Base-by-base conservation (phyloP, 139 green algal species). In the Gonium pectorale region DNA sequence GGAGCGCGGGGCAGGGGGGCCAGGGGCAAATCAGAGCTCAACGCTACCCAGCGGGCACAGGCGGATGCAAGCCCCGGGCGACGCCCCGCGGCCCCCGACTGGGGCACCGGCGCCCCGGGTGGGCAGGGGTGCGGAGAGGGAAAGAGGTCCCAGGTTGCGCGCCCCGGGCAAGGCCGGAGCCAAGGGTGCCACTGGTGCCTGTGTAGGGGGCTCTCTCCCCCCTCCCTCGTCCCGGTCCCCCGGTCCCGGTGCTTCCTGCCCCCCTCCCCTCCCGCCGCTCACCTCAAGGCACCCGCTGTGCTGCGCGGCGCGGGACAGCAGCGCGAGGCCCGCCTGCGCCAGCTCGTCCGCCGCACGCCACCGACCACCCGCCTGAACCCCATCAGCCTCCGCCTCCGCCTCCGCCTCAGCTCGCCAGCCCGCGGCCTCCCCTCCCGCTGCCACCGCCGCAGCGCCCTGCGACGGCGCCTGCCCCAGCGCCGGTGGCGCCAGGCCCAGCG, bases 261-360 rank as follows among this genome's bases (percentile, higher is more conserved):
- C 27, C 59, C 27, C 26, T 19, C 17, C 8, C 17, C 19, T 67
- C 29, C n/a, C n/a, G n/a, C n/a, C n/a, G n/a, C 74, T 3, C 78
- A 84, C 62, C 64, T 91, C 91, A 33, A 96, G 77, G 79, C 95
- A 96, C 35, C 88, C 91, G 40, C 88, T 89, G 59, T 96, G 92
- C 37, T 90, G 71, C 7, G 92, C 92, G 33, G 94, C 86, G 17
- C 85, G 82, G 1, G 88, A 43, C 43, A 97, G 88, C 69, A 96
- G 88, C 40, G 85, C 75, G 38, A 56, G 37, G 37, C 77, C 77
- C 31, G 60, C 77, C 41, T 74, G 54, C 24, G 62, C 77, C 60
- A 83, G 44, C 19, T 17, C 6, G n/a, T 83, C 63, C n/a, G 43
- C 27, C 59, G 7, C 51, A 24, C 67, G n/a, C 37, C 73, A 13